Evolutionary conservation across 225 moss, liverwort and hornwort species (phyloP), one percentile per base, ranked within the genome.

Genomic region (Pseudoscleropodium purum): DNA sequence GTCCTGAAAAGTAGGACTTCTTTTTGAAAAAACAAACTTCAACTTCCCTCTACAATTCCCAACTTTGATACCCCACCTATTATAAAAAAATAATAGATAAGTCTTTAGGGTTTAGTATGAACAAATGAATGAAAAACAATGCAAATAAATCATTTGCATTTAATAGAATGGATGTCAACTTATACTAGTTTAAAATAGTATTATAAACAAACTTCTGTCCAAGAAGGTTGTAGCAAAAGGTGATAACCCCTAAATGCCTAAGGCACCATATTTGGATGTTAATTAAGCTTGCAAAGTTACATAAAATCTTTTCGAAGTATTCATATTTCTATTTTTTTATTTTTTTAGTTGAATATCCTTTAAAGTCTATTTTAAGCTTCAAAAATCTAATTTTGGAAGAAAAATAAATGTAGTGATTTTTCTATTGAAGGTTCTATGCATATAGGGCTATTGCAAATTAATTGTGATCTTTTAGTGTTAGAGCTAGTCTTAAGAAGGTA

Each of bases 271-370:
- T 37, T 68, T 37, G 11, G 37, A 0, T 20, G 37, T 36, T 10
- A 11, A 67, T 20, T 37, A 37, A 37, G 21, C 68, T 21, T 68
- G n/a, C 0, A 6, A 68, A 21, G 21, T 37, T 37, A 12, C 21
- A 68, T 20, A 37, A 37, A 68, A 21, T 54, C 54, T 54, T 54
- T 11, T 2, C 6, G 21, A 37, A 21, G 5, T 68, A 37, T 2
- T n/a, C n/a, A n/a, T 11, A 37, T 5, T 20, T 37, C 11, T 11
- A 2, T 1, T 67, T 6, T 2, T 7, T 47, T n/a, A 1, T 36
- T 68, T 36, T 21, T 63, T 21, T 36, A 6, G 4, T 11, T 37
- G 4, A 68, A 67, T 37, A 20, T 11, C 20, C 20, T 20, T 11
- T 20, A 37, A 36, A 6, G 6, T 11, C 6, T 67, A 37, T 37